Evolutionary conservation across 495 filamentous ascomycete genomes (phyloP), one percentile per base, ranked within the genome.

Genomic region (Bombardia bombarda): DNA sequence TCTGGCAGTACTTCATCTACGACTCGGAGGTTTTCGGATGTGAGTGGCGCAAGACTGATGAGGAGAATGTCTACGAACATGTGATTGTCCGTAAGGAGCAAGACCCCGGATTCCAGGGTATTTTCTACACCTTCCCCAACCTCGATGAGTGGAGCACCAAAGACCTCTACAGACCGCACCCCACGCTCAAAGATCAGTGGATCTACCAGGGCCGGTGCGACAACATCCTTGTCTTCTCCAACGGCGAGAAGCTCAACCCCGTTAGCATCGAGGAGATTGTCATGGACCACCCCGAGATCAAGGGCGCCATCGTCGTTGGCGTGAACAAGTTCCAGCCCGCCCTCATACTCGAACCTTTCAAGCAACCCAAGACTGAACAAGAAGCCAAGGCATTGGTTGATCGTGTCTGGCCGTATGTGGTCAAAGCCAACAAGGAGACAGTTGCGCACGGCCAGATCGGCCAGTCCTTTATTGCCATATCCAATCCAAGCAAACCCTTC

Each of bases 181-280:
- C 75, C 0, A 65, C 63, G 1, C 46, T 66, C 19, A 56, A 66
- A 0, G 49, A 72, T 23, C 50, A 70, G 26, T 83, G 74, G 77
- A 55, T 58, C 10, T 77, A 73, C 41, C 47, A 55, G 18, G 73
- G 77, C 4, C 66, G 80, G 9, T 48, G 57, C 1, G 80, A 84
- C 47, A 79, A 80, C 53, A 61, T 82, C 37, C 76, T 84, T 38
- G 78, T 82, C 2, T 73, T 83, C 43, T 70, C 65, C 13, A 83
- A 75, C 54, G 80, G 78, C 21, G 77, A 83, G 53, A 84, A 82
- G 57, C 50, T 78, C 3, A 81, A 81, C 50, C 79, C 80, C 0
- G 55, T 74, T 5, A 58, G 63, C 0, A 69, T 80, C 18, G 79
- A 85, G 43, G 46, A 54, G 12, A 60, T 53, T 3, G 43, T 82